A percentile compares a stretch with the other conserved stretches of the same genome.
Conservation (phyloP, 257 asterid species). For the Gentiana macrophylla region DNA sequence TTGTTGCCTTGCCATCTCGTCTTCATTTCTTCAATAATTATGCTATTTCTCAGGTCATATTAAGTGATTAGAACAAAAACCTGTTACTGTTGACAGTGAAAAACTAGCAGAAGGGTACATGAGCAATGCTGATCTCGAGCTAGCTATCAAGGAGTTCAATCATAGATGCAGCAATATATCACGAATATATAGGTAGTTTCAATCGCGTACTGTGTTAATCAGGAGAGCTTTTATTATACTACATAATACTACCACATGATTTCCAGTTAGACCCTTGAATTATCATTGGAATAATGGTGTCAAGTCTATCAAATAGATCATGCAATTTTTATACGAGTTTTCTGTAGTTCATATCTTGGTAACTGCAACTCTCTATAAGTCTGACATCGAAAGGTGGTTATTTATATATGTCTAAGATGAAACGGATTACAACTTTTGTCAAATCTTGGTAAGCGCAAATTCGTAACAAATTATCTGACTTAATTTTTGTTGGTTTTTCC, state of each 20-base stretch:
- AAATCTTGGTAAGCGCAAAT: conserved; percentile 1
- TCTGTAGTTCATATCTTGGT: not conserved
- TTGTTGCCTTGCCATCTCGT: not conserved
- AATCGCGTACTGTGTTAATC: not conserved
- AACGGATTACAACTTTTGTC: not conserved
- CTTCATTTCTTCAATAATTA: not conserved
- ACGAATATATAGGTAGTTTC: conserved; percentile 69
- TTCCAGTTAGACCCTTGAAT: not conserved
- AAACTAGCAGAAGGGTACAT: conserved; percentile 75
- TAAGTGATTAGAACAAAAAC: not conserved
- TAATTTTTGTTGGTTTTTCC: not conserved
- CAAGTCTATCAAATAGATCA: not conserved
- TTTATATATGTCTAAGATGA: not conserved
- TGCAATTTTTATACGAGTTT: not conserved
- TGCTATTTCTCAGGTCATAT: conserved; percentile 2
- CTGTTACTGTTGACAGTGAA: conserved; percentile 31
- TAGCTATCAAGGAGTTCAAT: conserved; percentile 55
- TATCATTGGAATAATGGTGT: not conserved
- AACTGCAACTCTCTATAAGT: not conserved
- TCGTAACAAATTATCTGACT: conserved; percentile 13
- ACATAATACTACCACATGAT: not conserved
- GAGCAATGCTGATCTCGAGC: conserved; percentile 81
- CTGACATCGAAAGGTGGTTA: not conserved
- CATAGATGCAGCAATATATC: conserved; percentile 63
- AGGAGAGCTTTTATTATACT: not conserved